Evolutionary conservation across 495 filamentous ascomycete genomes (phyloP).

Genomic region (Lichenothelia convexa): DNA sequence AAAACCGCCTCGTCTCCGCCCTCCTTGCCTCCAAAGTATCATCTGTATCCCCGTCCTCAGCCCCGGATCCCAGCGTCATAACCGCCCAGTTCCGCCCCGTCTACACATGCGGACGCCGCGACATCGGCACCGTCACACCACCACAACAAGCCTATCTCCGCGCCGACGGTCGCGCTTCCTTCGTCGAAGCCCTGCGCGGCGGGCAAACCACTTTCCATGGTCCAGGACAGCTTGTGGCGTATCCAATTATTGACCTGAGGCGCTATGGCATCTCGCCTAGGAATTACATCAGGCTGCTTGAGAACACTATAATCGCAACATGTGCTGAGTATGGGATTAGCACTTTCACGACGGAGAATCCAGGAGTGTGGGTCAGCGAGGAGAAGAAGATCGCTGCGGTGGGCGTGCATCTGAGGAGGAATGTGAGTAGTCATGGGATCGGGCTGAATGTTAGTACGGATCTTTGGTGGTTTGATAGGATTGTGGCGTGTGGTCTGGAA

Average conservation of each 20-base stretch:
- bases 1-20: constrained; percentile 24
- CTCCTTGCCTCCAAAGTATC: constrained; percentile 31
- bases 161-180: constrained; percentile 32
- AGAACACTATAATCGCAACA: constrained; percentile 50
- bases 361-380: constrained; percentile 61
- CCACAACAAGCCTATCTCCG: constrained; percentile 23
- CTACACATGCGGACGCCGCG: constrained; percentile 81
- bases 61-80: constrained; percentile 49
- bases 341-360: constrained; percentile 49
- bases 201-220: constrained; percentile 93
- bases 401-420: constrained; percentile 69
- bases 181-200: constrained; percentile 57
- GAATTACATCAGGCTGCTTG: constrained; percentile 56
- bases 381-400: constrained; percentile 63
- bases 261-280: constrained; percentile 34
- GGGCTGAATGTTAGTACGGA: constrained; percentile 64
- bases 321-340: constrained; percentile 37
- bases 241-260: constrained; percentile 67
- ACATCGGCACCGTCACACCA: constrained; percentile 38
- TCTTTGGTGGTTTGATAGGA: constrained; percentile 52
- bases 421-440: constrained; percentile 74
- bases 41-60: constrained; percentile 10
- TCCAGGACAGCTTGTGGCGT: constrained; percentile 79
- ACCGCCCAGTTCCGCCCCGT: constrained; percentile 72
- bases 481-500: constrained; percentile 73